phyloP scores from a whole-genome alignment of 1,284 basidiomycete genomes.

The Puccinia sorghi region DNA sequence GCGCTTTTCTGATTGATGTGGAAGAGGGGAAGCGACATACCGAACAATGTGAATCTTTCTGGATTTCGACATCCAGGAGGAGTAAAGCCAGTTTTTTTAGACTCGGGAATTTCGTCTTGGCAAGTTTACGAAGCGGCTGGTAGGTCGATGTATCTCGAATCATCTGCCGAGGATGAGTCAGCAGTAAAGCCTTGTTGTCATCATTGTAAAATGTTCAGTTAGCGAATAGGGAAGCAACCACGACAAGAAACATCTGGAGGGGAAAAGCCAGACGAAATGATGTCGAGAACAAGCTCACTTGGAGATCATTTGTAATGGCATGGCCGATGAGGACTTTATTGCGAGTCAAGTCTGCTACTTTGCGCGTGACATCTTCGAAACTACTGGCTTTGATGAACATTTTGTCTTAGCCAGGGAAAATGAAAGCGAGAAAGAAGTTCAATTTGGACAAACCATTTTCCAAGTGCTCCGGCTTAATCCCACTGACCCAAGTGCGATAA shows the following conservation, averaged over 20 bases:
- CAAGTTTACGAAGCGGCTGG: conserved; percentile 62
- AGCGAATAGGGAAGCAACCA: conserved; percentile 2
- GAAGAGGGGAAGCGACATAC: conserved; percentile 61
- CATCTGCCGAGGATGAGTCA: conserved; percentile 79
- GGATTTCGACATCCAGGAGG: conserved; percentile 80
- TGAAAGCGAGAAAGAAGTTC: neutral
- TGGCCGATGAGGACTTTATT: conserved; percentile 88
- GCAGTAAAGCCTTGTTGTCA: conserved; percentile 69
- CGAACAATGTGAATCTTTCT: conserved; percentile 82
- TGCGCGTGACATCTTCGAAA: conserved; percentile 77
- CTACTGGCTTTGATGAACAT: conserved; percentile 65
- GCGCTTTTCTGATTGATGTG: neutral
- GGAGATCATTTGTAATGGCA: conserved; percentile 86
- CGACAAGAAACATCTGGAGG: neutral
- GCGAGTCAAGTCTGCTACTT: conserved; percentile 75
- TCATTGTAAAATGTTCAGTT: neutral
- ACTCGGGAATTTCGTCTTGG: conserved; percentile 68
- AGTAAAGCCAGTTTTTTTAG: conserved; percentile 78
- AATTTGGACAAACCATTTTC: conserved; percentile 63
- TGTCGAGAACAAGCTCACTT: conserved; percentile 62
- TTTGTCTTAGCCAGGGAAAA: neutral
- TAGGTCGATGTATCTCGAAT: conserved; percentile 80
- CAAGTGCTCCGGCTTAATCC: conserved; percentile 77
- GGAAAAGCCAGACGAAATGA: neutral
- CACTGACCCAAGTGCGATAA: conserved; percentile 88